Evolutionary conservation across 2,329 filamentous ascomycete genomes (phyloP), one percentile per base, ranked within the genome.

Genomic region (Decorospora gaudefroyi): DNA sequence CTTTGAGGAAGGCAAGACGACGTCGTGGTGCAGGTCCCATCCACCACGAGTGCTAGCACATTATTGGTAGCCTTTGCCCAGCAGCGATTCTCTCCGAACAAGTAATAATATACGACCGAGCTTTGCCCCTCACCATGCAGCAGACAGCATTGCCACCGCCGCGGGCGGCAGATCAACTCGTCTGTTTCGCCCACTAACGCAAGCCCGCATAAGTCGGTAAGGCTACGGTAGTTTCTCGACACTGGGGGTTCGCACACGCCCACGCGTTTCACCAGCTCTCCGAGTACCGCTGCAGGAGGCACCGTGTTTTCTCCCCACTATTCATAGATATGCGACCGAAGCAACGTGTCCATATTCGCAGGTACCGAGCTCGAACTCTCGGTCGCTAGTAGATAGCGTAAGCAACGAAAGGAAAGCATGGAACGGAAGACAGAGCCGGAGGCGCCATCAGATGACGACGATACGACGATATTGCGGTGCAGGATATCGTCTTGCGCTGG

Each of bases 41-140:
- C n/a, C n/a, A n/a, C n/a, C n/a, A n/a, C n/a, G n/a, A n/a, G n/a
- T n/a, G n/a, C n/a, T n/a, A n/a, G n/a, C n/a, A n/a, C n/a, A n/a
- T n/a, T n/a, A n/a, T n/a, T n/a, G n/a, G n/a, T n/a, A n/a, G n/a
- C n/a, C n/a, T n/a, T n/a, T n/a, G n/a, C n/a, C n/a, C n/a, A n/a
- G n/a, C n/a, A 5, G 6, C 29, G 16, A 35, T 12, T 9, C 18
- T 27, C 30, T 39, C 40, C 42, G 45, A 45, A n/a, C n/a, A n/a
- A n/a, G n/a, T n/a, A n/a, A 34, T 45, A 35, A 36, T 42, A 43
- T 28, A 21, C 15, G 22, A 16, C 28, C 41, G 16, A 40, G 15
- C 41, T 22, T 34, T 33, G 47, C 56, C 58, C 57, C 59, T 64
- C 60, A 66, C 61, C 61, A 64, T 50, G 48, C 59, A 43, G 49